These are phyloP conservation scores for Thielaviopsis populi DNA, from an alignment of 2,329 filamentous ascomycete species.

Conservation along the genomic window DNA sequence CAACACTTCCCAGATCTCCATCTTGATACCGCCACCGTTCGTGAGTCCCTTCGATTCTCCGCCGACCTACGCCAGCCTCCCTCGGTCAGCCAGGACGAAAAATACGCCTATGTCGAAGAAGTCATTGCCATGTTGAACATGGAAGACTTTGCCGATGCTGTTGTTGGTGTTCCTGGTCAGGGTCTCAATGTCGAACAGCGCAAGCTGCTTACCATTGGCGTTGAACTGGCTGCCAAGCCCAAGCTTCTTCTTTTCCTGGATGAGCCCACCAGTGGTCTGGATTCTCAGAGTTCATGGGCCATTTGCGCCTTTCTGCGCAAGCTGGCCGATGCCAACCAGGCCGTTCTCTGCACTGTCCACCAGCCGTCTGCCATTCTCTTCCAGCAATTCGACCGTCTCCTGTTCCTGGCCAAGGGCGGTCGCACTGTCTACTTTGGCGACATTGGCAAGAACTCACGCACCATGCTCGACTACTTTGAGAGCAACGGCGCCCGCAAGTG, in stretches of 20 bases:
- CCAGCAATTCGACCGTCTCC: constrained; percentile 42
- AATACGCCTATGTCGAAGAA: constrained; percentile 46
- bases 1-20: constrained; percentile 34
- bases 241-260: constrained; percentile 47
- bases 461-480: constrained; percentile 49
- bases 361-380: constrained; percentile 40
- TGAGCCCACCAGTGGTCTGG: constrained; percentile 46
- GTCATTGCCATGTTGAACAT: constrained; percentile 53
- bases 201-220: constrained; percentile 48
- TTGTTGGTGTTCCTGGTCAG: constrained; percentile 47
- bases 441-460: constrained; percentile 44
- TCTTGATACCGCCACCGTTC: constrained; percentile 38
- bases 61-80: constrained; percentile 43
- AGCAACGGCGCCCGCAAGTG: constrained; percentile 46
- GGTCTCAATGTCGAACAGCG: constrained; percentile 47
- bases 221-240: constrained; percentile 41
- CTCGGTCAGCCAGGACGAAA: constrained; percentile 38
- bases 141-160: constrained; percentile 49
- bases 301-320: constrained; percentile 48
- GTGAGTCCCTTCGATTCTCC: constrained; percentile 39
- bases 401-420: constrained; percentile 50
- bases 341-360: constrained; percentile 40
- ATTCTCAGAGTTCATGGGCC: constrained; percentile 48
- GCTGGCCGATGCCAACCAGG: constrained; percentile 39
- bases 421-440: constrained; percentile 56